phyloP scores from a whole-genome alignment of 345 rosid species.

The Salix koriyanagi region DNA sequence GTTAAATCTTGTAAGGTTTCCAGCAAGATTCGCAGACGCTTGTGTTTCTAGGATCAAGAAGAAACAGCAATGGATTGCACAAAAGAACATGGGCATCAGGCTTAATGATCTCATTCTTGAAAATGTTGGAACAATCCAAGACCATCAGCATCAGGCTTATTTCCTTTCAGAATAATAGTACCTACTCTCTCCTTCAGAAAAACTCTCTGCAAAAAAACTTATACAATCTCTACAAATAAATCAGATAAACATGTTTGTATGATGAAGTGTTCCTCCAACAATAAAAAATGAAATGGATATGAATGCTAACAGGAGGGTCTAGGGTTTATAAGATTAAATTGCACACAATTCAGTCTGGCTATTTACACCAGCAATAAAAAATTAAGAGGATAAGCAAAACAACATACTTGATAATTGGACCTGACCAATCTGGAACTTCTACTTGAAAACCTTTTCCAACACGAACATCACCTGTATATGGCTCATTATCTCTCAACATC shows the following conservation, averaged over 20 bases:
- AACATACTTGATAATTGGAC: conserved; percentile 57
- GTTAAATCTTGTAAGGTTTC: neutral
- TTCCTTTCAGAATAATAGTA: neutral
- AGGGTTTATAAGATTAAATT: neutral
- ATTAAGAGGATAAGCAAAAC: conserved; percentile 12
- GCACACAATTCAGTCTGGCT: neutral
- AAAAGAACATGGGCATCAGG: neutral
- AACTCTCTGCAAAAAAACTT: neutral
- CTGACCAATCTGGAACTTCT: conserved; percentile 78
- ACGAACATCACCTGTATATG: conserved; percentile 47
- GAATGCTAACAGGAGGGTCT: neutral
- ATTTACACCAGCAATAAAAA: neutral
- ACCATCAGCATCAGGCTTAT: neutral
- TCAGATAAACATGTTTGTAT: neutral
- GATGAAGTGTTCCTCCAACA: neutral
- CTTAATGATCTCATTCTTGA: neutral
- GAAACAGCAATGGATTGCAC: neutral
- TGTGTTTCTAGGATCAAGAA: neutral
- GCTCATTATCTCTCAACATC: conserved; percentile 54
- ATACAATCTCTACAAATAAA: neutral
- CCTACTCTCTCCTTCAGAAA: neutral
- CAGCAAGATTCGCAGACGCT: neutral
- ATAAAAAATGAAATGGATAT: neutral
- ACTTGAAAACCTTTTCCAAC: conserved; percentile 90
- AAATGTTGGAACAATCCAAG: neutral